Evolutionary conservation across 2,329 filamentous ascomycete species (phyloP).

Genomic region (Harringtonia lauricola): DNA sequence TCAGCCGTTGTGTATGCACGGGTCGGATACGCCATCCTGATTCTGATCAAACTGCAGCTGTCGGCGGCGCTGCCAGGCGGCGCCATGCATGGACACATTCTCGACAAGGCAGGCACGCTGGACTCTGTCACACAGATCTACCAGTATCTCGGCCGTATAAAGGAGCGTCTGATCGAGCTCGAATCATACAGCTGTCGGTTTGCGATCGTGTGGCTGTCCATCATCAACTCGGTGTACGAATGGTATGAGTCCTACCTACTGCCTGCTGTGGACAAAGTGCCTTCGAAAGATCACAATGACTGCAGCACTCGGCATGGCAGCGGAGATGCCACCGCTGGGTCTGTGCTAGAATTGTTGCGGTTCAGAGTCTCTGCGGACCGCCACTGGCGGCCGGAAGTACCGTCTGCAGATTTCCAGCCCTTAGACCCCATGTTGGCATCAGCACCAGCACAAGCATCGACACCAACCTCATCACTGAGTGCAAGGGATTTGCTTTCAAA

Average conservation of each 20-base stretch:
- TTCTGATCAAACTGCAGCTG: slow-evolving; percentile 9
- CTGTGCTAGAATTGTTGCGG: no score
- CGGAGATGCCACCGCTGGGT: neutral
- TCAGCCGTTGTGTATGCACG: slow-evolving; percentile 5
- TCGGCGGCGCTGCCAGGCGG: slow-evolving; percentile 7
- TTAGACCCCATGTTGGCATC: no score
- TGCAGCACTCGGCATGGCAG: neutral
- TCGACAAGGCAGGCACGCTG: neutral
- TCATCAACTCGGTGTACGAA: neutral
- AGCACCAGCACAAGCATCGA: no score
- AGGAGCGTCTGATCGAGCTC: neutral
- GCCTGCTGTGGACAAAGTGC: neutral
- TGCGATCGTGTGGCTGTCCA: slow-evolving; percentile 4
- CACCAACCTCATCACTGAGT: no score
- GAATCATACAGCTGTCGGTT: neutral
- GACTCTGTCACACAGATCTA: slow-evolving; percentile 4
- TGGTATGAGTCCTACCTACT: slow-evolving; percentile 7
- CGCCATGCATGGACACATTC: slow-evolving; percentile 4
- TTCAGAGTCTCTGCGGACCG: no score
- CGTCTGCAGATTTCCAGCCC: no score
- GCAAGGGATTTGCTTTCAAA: no score
- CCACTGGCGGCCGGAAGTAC: no score
- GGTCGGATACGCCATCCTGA: slow-evolving; percentile 6
- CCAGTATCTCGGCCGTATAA: slow-evolving; percentile 5
- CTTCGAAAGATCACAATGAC: neutral